Base-by-base conservation (phyloP, 116 monocot species). In the Cymodocea nodosa region DNA sequence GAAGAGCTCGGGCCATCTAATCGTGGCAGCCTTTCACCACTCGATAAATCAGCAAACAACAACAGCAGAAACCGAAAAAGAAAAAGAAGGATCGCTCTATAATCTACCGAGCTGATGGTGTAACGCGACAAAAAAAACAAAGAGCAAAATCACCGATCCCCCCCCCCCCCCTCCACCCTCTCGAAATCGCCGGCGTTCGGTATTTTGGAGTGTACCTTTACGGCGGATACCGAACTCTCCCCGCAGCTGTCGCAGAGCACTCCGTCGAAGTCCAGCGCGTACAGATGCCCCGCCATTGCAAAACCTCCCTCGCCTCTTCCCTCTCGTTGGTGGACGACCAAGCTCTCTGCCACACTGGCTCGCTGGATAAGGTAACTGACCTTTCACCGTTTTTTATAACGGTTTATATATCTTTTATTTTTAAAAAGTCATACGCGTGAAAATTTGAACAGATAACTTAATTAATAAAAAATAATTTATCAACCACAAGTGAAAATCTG, bases 171-270 rank as follows among this genome's bases (percentile, higher is more conserved):
- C 11, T 3, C 30, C 2, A 0, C 15, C 11, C 11, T 3, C 44
- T 25, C 20, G 24, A 25, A 4, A 13, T 13, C 57, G 57, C 10
- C 24, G 57, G 20, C 23, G 57, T 57, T 22, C 24, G 24, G 20
- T 20, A 24, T 22, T 57, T 22, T 0, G 23, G 48, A 37, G 6
- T 4, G 9, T 62, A 74, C 97, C 84, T 92, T 98, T 60, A 98
- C 53, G 55, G 98, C 98, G 18, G 98, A 98, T 72, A 75, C 62
- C 58, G 98, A 89, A 75, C 89, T 98, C 82, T 98, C 98, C 44
- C 98, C 98, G 77, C 98, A 92, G 76, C 92, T 98, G 67, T 98
- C 98, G 74, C 98, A 98, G 53, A 98, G 60, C 24, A 98, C 89
- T 60, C 98, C 98, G 49, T 98, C 98, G 73, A 98, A 98, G 73